A percentile compares a stretch with the other conserved stretches of the same genome.
phyloP scores from a whole-genome alignment of 2,329 filamentous ascomycete genomes.

The Paramyrothecium roridum region DNA sequence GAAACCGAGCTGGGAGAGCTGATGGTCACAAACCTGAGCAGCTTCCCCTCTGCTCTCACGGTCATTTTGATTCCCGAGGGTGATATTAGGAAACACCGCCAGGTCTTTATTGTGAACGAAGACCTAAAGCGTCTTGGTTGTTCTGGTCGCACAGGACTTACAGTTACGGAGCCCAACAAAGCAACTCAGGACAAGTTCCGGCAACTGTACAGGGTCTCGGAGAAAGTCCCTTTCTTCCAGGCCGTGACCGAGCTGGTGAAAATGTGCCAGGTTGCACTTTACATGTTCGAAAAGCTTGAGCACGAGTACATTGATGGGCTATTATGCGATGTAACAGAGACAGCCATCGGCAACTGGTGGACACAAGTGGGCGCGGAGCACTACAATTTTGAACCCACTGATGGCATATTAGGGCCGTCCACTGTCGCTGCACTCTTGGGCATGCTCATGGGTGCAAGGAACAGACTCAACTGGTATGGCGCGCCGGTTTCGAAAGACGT shows the following conservation, averaged over 20 bases:
- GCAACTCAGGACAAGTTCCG: conserved; percentile 89
- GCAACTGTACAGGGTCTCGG: conserved; percentile 83
- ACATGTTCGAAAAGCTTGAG: conserved; percentile 84
- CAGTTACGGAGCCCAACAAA: conserved; percentile 70
- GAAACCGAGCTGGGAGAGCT: conserved; percentile 79
- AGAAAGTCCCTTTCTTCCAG: conserved; percentile 72
- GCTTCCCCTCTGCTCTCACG: conserved; percentile 86
- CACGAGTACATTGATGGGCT: conserved; percentile 87
- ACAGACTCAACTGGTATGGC: conserved; percentile 80
- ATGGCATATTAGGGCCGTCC: conserved; percentile 88
- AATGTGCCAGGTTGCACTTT: conserved; percentile 83
- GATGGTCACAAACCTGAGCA: conserved; percentile 92
- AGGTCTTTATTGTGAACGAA: conserved; percentile 90
- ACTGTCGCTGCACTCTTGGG: conserved; percentile 87
- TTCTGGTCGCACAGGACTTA: conserved; percentile 83
- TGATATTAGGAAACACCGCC: conserved; percentile 74
- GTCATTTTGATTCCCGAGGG: conserved; percentile 90
- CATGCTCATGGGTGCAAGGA: conserved; percentile 84
- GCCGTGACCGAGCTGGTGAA: conserved; percentile 88
- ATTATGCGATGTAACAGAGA: conserved; percentile 90
- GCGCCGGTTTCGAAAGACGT: conserved; percentile 86
- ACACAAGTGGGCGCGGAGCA: conserved; percentile 87
- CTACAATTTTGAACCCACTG: conserved; percentile 87
- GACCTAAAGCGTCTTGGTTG: conserved; percentile 90
- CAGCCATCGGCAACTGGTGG: conserved; percentile 93